Evolutionary conservation across 768 basidiomycete species (phyloP).

Genomic region (Coprinellus micaceus): DNA sequence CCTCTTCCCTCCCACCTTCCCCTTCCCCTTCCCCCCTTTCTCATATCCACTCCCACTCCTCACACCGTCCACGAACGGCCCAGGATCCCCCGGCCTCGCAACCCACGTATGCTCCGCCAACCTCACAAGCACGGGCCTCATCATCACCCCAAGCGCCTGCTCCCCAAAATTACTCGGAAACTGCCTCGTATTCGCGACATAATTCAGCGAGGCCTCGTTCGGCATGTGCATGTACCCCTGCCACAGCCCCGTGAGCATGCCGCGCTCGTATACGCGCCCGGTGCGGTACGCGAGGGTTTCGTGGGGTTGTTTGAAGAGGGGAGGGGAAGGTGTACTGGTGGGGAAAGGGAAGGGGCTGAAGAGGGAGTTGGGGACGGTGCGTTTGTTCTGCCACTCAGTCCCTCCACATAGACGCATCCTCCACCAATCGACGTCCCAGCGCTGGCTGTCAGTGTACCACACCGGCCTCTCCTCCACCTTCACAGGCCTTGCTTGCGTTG

Average conservation of each 20-base stretch:
- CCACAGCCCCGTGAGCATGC: background rate
- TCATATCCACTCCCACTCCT: background rate
- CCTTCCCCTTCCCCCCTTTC: background rate
- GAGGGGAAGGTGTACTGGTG: background rate
- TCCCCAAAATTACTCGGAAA: slow-evolving; percentile 31
- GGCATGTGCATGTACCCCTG: slow-evolving; percentile 13
- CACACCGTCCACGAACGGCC: background rate
- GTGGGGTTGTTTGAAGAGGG: background rate
- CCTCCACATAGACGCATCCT: slow-evolving; percentile 48
- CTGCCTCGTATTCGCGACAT: slow-evolving; percentile 12
- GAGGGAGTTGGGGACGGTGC: background rate
- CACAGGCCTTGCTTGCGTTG: slow-evolving; percentile 28
- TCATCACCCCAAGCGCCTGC: slow-evolving; percentile 30
- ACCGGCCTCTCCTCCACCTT: background rate
- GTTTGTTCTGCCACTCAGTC: slow-evolving; percentile 8
- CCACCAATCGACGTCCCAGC: slow-evolving; percentile 61
- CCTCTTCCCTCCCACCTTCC: background rate
- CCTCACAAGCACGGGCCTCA: slow-evolving; percentile 55
- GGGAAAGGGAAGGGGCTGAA: background rate
- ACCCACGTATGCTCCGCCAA: slow-evolving; percentile 48
- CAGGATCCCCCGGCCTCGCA: slow-evolving; percentile 11
- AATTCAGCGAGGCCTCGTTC: slow-evolving; percentile 12
- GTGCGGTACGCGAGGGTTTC: background rate
- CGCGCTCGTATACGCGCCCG: background rate
- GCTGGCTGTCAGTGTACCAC: slow-evolving; percentile 29